Evolutionary conservation across 2,329 filamentous ascomycete genomes (phyloP), one percentile per base, ranked within the genome.

Genomic region (Claviceps sp.): DNA sequence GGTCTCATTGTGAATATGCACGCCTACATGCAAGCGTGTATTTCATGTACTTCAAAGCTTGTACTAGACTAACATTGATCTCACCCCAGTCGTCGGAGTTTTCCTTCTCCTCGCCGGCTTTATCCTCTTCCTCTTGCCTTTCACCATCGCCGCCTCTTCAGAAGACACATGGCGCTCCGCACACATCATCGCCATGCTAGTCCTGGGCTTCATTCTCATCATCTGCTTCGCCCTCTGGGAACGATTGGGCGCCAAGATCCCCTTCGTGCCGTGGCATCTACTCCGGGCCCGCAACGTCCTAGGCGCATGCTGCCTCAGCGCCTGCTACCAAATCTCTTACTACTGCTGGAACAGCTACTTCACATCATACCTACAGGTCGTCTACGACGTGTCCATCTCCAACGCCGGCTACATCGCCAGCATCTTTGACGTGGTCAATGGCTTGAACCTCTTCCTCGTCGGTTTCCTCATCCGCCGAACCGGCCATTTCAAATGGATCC

Each of bases 121-220:
- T 20, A 71, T 74, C 2, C 62, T 83, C 16, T 81, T 87, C 60
- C 65, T 87, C 14, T 72, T 87, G 0, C 82, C 84, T 0, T 79
- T 87, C 60, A 82, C 73, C 4, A 69, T 87, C 14, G 72, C 75
- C 18, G 56, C 58, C 7, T 59, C 62, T 2, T 72, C 74, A 0
- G 72, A 71, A 14, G 62, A 74, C 44, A 73, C 71, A 9, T 82
- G 78, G 78, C 63, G 63, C 22, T 71, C 73, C 0, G 67, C 62
- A 43, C 73, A 75, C 56, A 79, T 83, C 59, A 75, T 83, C 52
- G 68, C 72, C 51, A 82, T 84, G 78, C 72, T 75, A 42, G 72
- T 82, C 1, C 62, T 86, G 24, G 84, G 84, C 6, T 71, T 78
- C 34, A 59, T 80, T 0, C 72, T 77, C 38, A 68, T 88, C 2